Evolutionary conservation across 2,329 filamentous ascomycete genomes (phyloP), one percentile per base, ranked within the genome.

Genomic region (Xylaria sp.): DNA sequence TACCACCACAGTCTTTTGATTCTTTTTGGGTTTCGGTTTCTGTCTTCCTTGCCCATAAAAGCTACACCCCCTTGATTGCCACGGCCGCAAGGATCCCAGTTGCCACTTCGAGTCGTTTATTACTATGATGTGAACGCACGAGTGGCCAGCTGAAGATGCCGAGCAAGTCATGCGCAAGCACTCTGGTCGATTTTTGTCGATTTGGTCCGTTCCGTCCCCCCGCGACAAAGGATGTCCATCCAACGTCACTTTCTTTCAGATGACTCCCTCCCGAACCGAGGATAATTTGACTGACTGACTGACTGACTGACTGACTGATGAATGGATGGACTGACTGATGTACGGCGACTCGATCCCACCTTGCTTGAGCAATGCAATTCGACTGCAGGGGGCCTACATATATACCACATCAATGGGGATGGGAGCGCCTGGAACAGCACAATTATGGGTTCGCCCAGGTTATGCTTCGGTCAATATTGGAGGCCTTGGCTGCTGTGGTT

Each of bases 61-160:
- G 28, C 10, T 32, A 32, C 62, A 28, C 20, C 41, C 50, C n/a
- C 52, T 44, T 20, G 12, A 32, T 50, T 41, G 44, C 15, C 18
- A n/a, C 6, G 25, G 18, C 34, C 20, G 39, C 50, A 39, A 25
- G 63, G 50, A 61, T 61, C 46, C 32, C 32, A 65, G 51, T 59
- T 65, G 61, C 62, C 66, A 25, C 41, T 60, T 61, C 32, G 63
- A 69, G 66, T 28, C 28, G 34, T 25, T 46, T 65, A 52, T 48
- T 48, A 54, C 58, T 51, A 41, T 52, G 13, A 18, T 32, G 20
- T 44, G 55, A 65, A 34, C 61, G 37, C 39, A 46, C 56, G 15
- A 46, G 20, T 51, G 56, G 57, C 50, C 57, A 69, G 66, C 66
- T 66, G 62, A 65, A 25, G 60, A 62, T 60, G 34, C 18, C 54